Base-by-base conservation (phyloP, 768 basidiomycete genomes). In the Termitomyces sp. region DNA sequence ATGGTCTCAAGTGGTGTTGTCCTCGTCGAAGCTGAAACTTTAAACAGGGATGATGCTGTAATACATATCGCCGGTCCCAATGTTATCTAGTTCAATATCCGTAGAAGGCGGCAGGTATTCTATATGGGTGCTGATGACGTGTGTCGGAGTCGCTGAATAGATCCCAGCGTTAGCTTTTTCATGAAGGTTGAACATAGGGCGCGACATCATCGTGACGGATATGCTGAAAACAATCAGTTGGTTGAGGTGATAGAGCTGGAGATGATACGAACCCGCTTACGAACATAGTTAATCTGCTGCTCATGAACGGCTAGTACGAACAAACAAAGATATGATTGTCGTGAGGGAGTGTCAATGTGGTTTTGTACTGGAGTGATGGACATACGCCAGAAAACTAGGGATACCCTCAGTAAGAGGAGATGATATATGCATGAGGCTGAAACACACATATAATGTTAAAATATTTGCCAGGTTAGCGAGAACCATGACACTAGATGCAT, bases 101-200 rank as follows among this genome's bases (percentile, higher is more conserved):
- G 55, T 37, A 37, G 52, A 45, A 9, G 43, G 57, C 2, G 47
- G 43, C 14, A 16, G 52, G 55, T 62, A 66, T 52, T 67, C 65
- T 16, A 67, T 55, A 12, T 62, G 55, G 7, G 66, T 71, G 34
- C 51, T 63, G 22, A 63, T 67, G 3, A 52, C 18, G 5, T 52
- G 39, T 57, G 18, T 44, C 6, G 10, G n/a, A n/a, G n/a, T 22
- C 5, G 58, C 57, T 26, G 69, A 70, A 56, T 66, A 69, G 10
- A 77, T 71, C 2, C 77, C 75, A 14, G 61, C 49, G 33, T 69
- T 64, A 6, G 76, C 76, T 30, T 67, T 74, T 67, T 74, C 67
- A 63, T 82, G 78, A 10, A 84, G 72, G 64, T 85, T 83, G 36
- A 84, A 75, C 75, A 82, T 81, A 1, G 84, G 74, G 8, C 81